Base-by-base conservation (phyloP, 2,329 filamentous ascomycete species). In the Neofusicoccum umdonicola region DNA sequence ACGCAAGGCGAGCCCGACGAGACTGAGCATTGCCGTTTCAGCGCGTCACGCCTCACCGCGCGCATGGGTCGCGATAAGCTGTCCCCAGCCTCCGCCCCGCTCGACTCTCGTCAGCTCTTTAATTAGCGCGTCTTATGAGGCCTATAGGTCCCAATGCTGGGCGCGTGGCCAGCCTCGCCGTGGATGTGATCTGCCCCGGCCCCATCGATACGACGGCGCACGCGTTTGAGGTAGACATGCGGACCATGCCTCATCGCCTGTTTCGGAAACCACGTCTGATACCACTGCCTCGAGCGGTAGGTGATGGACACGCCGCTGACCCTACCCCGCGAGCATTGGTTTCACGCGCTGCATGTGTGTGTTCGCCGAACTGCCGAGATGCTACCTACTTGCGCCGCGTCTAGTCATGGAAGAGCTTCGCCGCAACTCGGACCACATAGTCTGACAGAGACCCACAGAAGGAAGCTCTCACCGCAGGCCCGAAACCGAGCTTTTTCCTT, bases 71-170 rank as follows among this genome's bases (percentile, higher is more conserved):
- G 19, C 41, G 39, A 58, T 58, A 58, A 58, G 56, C 56, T 22
- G 56, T 22, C 27, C 41, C 31, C 56, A 47, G 42, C 56, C 27
- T 47, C 56, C 56, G 56, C 56, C 56, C 56, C 56, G 42, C 56
- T 47, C 41, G 19, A 13, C n/a, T 31, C 35, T 34, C 34, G 52
- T 57, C 54, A 44, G 54, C 54, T 58, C 39, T 13, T 13, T 27
- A 12, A 44, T 35, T 58, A 58, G 54, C 51, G 51, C 51, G 9
- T 19, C 52, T 56, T 31, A n/a, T 7, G n/a, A 51, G 47, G 22
- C 15, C 47, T 50, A 34, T 35, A 31, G 11, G 47, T 12, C 47
- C 34, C 47, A 51, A 35, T 34, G 22, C 47, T 17, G 27, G 19
- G 17, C 54, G 39, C 39, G 51, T 54, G 51, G 34, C 27, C 17